Evolutionary conservation across 2,329 filamentous ascomycete species (phyloP), one percentile per base, ranked within the genome.

Genomic region (Pseudocercospora macadamiae): DNA sequence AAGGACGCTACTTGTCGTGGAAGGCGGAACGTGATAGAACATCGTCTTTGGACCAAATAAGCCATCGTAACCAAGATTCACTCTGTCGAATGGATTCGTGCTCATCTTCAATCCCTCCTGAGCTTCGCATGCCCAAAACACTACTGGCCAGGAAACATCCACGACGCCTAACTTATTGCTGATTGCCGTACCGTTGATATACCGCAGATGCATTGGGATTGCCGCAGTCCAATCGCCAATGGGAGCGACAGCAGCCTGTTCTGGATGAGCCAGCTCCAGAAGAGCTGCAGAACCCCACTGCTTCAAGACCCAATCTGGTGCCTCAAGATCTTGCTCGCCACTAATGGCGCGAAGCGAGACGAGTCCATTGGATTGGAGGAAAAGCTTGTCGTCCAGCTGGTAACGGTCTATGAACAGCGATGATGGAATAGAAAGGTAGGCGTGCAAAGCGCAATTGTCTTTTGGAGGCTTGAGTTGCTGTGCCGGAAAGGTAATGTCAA

Each of bases 91-190:
- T 0, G 93, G 93, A 69, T 89, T 96, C 4, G 82, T 83, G 0
- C 83, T 75, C 75, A 93, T 90, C 68, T 90, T 88, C 0, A 81
- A 82, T 0, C 83, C 85, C 52, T 85, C 82, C 8, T 85, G 83
- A 0, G 87, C 84, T 6, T 83, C 80, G 70, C 93, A 97, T 0
- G 92, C 91, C 93, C 93, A 97, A 78, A 97, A 97, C 0, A 97
- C 83, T 0, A 85, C 83, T 0, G 93, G 93, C 78, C 89, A 93
- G 0, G 93, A 90, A 1, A 87, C 74, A 3, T 39, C 32, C 16
- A 68, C 19, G 19, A 44, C 21, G 0, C 60, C 58, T 51, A 73
- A 67, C 14, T 70, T 61, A 3, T 79, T 65, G 7, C 51, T 12
- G 16, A 54, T 45, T 23, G 45, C 44, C 10, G 51, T 59, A 14